Evolutionary conservation across 192 early-diverging fungal genomes (phyloP), one percentile per base, ranked within the genome.

Genomic region (Rhizophlyctis rosea): DNA sequence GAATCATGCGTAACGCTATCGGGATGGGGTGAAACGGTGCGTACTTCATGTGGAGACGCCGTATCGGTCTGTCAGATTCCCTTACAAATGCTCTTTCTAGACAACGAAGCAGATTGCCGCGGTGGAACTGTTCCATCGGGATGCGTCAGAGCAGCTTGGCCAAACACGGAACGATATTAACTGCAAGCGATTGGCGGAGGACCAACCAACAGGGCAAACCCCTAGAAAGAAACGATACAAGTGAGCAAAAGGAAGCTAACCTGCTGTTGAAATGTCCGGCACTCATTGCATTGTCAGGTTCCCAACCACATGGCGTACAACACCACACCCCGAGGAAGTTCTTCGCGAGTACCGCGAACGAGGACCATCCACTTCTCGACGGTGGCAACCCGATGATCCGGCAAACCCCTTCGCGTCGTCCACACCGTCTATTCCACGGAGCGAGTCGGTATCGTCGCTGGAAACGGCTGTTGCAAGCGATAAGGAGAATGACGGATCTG

Each of bases 181-280:
- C 47, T 62, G 71, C 55, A 73, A 69, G 11, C 54, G 60, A n/a
- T 61, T 78, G 14, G 36, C 50, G 11, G 34, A 47, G 11, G 76
- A 78, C 61, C 34, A 59, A 39, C 67, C 72, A 0, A 78, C 76
- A 1, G 76, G 76, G 14, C 34, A 71, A 34, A 78, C 76, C 24
- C 76, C 76, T n/a, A 53, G 63, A 3, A 70, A 70, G 35, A 57
- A 54, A 39, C 44, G 59, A 28, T 63, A 74, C 36, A 27, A 63
- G 76, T 78, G 34, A 34, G 59, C 48, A 11, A 3, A 9, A 25
- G 27, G 47, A 54, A 23, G 52, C 13, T 13, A 54, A 47, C 44
- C 2, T 50, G 48, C 16, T 27, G 24, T 29, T 29, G 53, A 28
- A 7, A 7, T 4, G 30, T 3, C 3, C 16, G 27, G 18, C 5